phyloP scores from a whole-genome alignment of 2,329 filamentous ascomycete genomes.

The Magnaporthiopsis rhizophila region DNA sequence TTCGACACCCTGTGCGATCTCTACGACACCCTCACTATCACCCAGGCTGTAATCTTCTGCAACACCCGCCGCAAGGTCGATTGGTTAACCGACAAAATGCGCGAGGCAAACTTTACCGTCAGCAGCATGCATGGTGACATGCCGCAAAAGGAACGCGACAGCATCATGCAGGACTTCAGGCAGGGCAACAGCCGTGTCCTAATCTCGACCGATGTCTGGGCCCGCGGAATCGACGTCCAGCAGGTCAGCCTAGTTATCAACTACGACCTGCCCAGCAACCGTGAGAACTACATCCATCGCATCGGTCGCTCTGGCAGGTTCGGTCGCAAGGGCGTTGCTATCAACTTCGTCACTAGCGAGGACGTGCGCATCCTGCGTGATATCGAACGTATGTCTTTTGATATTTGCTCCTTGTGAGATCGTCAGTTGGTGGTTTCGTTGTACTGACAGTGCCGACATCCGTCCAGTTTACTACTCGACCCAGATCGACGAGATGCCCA shows the following conservation, averaged over 20 bases:
- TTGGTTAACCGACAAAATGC: constrained; percentile 99
- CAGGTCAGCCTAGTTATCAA: constrained; percentile 99
- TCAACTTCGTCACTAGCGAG: constrained; percentile 99
- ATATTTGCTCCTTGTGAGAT: not conserved
- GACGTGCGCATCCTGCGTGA: constrained; percentile 99
- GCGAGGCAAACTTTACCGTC: constrained; percentile 96
- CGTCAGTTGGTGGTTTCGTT: constrained; percentile 1
- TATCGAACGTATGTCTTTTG: constrained; percentile 63
- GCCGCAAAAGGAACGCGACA: constrained; percentile 94
- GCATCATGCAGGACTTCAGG: constrained; percentile 99
- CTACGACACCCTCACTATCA: constrained; percentile 99
- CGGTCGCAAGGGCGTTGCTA: constrained; percentile 99
- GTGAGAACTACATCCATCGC: constrained; percentile 99
- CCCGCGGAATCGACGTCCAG: constrained; percentile 99
- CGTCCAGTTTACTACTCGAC: constrained; percentile 81
- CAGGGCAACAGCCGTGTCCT: constrained; percentile 97
- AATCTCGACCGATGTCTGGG: constrained; percentile 94
- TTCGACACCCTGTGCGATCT: constrained; percentile 97
- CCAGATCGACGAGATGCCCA: constrained; percentile 99
- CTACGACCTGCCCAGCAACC: constrained; percentile 98
- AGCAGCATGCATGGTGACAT: constrained; percentile 99
- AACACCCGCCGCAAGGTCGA: constrained; percentile 99
- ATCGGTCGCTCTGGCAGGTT: constrained; percentile 99
- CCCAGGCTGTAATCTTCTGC: constrained; percentile 99
- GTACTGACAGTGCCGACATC: constrained; percentile 4